phyloP scores from a whole-genome alignment of 257 asterid species.

The Fraxinus quadrangulata region DNA sequence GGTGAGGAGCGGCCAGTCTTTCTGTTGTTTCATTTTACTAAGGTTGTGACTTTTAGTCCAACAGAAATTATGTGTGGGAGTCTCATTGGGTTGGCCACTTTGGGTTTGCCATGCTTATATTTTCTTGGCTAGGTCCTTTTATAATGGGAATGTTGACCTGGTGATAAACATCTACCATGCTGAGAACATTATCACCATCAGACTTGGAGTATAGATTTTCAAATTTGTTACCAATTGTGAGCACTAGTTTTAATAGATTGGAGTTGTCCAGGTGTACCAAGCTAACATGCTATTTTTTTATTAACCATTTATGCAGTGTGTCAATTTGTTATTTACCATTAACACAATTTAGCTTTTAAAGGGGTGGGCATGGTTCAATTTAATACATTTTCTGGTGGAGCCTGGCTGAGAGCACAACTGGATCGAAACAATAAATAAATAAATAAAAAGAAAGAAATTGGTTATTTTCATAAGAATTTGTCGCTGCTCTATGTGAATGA shows the following conservation, averaged over 20 bases:
- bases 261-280: not conserved
- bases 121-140: slow-evolving; percentile 12
- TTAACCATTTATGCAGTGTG: not conserved
- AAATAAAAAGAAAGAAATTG: not conserved
- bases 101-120: slow-evolving; percentile 11
- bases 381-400: not conserved
- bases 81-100: slow-evolving; percentile 4
- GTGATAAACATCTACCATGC: not conserved
- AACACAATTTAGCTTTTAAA: not conserved
- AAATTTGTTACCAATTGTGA: not conserved
- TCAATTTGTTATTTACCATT: not conserved
- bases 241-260: not conserved
- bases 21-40: not conserved
- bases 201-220: not conserved
- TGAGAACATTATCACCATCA: not conserved
- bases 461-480: not conserved
- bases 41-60: slow-evolving; percentile 10
- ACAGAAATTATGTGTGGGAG: not conserved
- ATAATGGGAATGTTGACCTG: not conserved
- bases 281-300: not conserved
- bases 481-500: not conserved
- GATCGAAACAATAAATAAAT: not conserved
- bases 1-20: slow-evolving; percentile 10
- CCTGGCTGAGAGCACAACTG: not conserved
- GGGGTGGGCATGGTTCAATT: not conserved